Evolutionary conservation across 1,139 yeast species (phyloP).

Genomic region (Kodamaea derodonti): DNA sequence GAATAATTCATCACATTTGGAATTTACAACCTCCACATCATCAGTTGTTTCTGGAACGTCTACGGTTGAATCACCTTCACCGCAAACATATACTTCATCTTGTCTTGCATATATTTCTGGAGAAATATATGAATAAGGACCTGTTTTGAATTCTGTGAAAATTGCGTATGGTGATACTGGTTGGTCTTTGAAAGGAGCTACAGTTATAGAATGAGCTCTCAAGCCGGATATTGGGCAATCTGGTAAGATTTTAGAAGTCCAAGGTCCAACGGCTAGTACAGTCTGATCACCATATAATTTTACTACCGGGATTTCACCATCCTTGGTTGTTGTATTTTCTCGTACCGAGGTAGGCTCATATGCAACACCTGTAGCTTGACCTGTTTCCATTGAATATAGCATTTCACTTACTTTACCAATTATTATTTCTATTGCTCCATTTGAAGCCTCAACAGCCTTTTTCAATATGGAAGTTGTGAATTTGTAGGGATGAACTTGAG

Average conservation of each 20-base stretch:
- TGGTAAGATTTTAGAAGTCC: slow-evolving; percentile 89
- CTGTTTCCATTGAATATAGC: slow-evolving; percentile 56
- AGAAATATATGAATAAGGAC: slow-evolving; percentile 62
- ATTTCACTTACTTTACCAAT: slow-evolving; percentile 80
- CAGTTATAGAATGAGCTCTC: slow-evolving; percentile 91
- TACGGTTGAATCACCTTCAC: slow-evolving; percentile 90
- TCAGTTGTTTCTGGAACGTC: slow-evolving; percentile 93
- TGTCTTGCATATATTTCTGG: slow-evolving; percentile 95
- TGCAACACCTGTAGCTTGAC: slow-evolving; percentile 61
- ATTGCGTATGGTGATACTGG: slow-evolving; percentile 88
- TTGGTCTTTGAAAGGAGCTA: slow-evolving; percentile 69
- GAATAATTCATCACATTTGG: slow-evolving; percentile 85
- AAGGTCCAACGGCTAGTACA: slow-evolving; percentile 88
- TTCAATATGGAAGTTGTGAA: slow-evolving; percentile 78
- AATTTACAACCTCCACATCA: slow-evolving; percentile 83
- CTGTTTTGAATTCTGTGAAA: slow-evolving; percentile 81
- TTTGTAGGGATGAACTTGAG: slow-evolving; percentile 94
- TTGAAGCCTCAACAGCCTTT: slow-evolving; percentile 65
- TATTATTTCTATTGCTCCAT: slow-evolving; percentile 80
- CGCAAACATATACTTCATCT: slow-evolving; percentile 96
- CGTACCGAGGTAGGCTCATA: slow-evolving; percentile 53
- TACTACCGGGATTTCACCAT: slow-evolving; percentile 14
- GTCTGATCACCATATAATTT: slow-evolving; percentile 66
- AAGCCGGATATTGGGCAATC: slow-evolving; percentile 91
- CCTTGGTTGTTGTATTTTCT: slow-evolving; percentile 4